Base-by-base conservation (phyloP, 2,329 filamentous ascomycete species). In the Cercospora sojina region DNA sequence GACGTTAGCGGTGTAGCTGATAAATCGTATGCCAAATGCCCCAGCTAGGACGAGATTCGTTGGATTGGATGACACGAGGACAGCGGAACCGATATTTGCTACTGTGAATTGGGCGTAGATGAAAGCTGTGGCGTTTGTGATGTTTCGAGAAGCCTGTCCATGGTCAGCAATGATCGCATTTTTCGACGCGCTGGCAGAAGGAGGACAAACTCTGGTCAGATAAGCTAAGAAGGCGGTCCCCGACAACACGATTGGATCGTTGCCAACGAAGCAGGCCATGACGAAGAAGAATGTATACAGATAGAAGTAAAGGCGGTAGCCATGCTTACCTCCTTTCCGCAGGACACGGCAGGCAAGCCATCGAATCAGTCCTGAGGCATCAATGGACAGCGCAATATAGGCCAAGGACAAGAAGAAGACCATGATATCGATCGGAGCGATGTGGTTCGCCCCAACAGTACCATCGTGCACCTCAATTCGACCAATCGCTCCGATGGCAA, bases 321-420 rank as follows among this genome's bases (percentile, higher is more conserved):
- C 90, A 16, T 85, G 84, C 67, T 87, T 83, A 3, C 90, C 89
- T 59, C 87, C 89, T 79, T 85, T 87, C 65, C 88, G 83, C 3
- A 92, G 80, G 0, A 91, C 89, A 67, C 86, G 89, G 80, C 90
- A 91, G 0, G 90, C 89, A 20, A 91, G 75, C 69, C 83, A 92
- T 64, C 89, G 81, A 72, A 92, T 91, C n/a, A 92, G 80, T 3
- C 90, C 90, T 0, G 90, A 91, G 3, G 90, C 89, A 69, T 92
- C 90, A 65, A 92, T 90, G 0, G 89, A 91, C 55, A 92, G 90
- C 55, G 90, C 90, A 66, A 92, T 91, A 72, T 92, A 92, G 3
- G 90, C 89, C 27, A 75, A 64, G 0, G 88, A 90, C 56, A 92
- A 81, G 79, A 92, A 92, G 78, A 92, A 92, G 18, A 83, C 79